Percentiles rank a stretch among this genome's conserved stretches.
These are phyloP conservation scores for Rhynchospora tenuis DNA, from an alignment of 176 grass and related monocot species.

Conservation along the genomic window DNA sequence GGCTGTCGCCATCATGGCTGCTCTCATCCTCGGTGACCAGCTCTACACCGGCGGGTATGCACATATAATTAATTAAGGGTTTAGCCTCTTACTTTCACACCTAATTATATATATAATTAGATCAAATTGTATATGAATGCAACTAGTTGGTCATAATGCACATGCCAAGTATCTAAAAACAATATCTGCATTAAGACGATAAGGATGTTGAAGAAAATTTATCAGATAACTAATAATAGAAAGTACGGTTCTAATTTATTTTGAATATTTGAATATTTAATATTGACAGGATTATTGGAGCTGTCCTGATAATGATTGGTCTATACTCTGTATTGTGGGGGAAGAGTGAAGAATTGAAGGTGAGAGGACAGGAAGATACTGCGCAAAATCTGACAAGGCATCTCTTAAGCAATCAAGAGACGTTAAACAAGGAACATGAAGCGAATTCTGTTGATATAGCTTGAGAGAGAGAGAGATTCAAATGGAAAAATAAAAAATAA, in stretches of 20 bases:
- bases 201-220: too few species aligned
- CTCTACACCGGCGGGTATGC: conserved; percentile 81
- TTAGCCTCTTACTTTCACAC: not conserved
- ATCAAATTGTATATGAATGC: not conserved
- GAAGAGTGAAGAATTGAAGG: conserved; percentile 75
- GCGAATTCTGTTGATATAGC: conserved; percentile 28
- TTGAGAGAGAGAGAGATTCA: conserved; percentile 25
- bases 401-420: conserved; percentile 49
- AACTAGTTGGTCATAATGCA: too few species aligned
- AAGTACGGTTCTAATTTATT: not conserved
- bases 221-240: not conserved
- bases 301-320: conserved; percentile 59
- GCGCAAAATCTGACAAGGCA: conserved; percentile 31
- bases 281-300: conserved; percentile 62
- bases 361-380: conserved; percentile 10
- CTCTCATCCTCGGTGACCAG: conserved; percentile 69
- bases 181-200: too few species aligned
- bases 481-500: not conserved
- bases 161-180: too few species aligned
- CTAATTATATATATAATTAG: not conserved
- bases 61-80: not conserved
- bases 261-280: not conserved
- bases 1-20: conserved; percentile 80
- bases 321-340: conserved; percentile 94
- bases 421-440: conserved; percentile 30